Conservation (phyloP, 305 asterid species). For the Fraxinus nigra region DNA sequence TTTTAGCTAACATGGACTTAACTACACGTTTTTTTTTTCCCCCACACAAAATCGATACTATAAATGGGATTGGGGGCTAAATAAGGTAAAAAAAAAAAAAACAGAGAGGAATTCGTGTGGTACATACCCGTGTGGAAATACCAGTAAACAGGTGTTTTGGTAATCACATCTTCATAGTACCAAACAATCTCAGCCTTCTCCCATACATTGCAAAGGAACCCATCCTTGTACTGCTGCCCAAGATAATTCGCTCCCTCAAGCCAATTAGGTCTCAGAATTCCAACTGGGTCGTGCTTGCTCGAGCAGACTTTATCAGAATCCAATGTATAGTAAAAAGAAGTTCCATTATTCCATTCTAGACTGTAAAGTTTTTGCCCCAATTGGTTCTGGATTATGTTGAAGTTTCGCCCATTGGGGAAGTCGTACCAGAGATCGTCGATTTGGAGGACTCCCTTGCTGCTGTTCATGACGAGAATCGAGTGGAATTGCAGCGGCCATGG, state of each 20-base stretch:
- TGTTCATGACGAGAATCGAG: constrained; percentile 49
- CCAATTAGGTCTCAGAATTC: constrained; percentile 58
- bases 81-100: too few relatives aligned
- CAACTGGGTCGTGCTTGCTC: constrained; percentile 1
- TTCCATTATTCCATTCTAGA: constrained; percentile 73
- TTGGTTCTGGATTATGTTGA: constrained; percentile 65
- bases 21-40: too few relatives aligned
- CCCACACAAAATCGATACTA: too few relatives aligned
- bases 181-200: constrained; percentile 59
- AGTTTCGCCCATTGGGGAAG: constrained; percentile 58
- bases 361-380: constrained; percentile 48
- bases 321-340: constrained; percentile 59
- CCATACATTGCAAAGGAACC: constrained; percentile 71
- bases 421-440: constrained; percentile 68
- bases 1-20: too few relatives aligned
- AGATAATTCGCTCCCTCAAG: constrained; percentile 52
- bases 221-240: constrained; percentile 54
- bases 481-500: constrained; percentile 82
- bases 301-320: constrained; percentile 43
- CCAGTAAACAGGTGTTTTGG: constrained; percentile 66
- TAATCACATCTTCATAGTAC: constrained; percentile 64
- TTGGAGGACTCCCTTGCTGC: constrained; percentile 49
- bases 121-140: constrained; percentile 39
- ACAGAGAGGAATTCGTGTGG: not conserved
- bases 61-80: not conserved